Conservation (phyloP, 1,284 basidiomycete genomes). For the Thecaphora thlaspeos region DNA sequence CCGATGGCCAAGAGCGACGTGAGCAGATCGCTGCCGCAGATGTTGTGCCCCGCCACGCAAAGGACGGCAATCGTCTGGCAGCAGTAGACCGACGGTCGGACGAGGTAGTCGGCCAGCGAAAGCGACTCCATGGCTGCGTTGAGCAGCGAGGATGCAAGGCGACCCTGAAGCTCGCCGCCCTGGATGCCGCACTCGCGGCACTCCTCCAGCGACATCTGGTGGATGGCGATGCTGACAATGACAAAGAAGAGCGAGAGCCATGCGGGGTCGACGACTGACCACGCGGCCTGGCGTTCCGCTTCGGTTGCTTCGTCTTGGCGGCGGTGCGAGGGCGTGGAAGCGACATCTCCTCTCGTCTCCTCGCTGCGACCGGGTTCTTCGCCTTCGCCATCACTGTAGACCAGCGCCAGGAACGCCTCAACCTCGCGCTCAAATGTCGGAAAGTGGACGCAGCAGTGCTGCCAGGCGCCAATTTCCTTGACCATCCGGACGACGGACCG, state of each 20-base stretch:
- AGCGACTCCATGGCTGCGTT: constrained; percentile 32
- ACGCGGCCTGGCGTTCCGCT: background rate
- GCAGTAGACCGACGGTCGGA: constrained; percentile 30
- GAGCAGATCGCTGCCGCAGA: constrained; percentile 35
- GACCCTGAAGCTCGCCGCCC: constrained; percentile 3
- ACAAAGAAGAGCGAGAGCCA: constrained; percentile 38
- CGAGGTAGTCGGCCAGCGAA: constrained; percentile 29
- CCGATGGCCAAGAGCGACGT: constrained; percentile 36
- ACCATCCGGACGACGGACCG: constrained; percentile 19
- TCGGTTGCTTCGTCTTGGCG: too few relatives aligned
- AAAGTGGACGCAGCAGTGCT: constrained; percentile 38
- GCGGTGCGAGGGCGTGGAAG: too few relatives aligned
- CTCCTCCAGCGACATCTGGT: constrained; percentile 39
- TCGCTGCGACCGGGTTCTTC: too few relatives aligned
- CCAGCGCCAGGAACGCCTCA: constrained; percentile 21
- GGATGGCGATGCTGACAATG: constrained; percentile 35
- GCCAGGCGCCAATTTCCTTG: constrained; percentile 38
- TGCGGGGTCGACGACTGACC: constrained; percentile 26
- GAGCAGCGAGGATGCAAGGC: constrained; percentile 15
- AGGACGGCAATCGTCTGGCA: constrained; percentile 40
- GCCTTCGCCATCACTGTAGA: constrained; percentile 9
- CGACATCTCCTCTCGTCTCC: too few relatives aligned
- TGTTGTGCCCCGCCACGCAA: constrained; percentile 40
- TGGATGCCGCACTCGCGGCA: constrained; percentile 12
- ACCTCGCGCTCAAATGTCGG: constrained; percentile 34